Conservation (phyloP, 2,329 filamentous ascomycete species). For the Botrytis deweyae region DNA sequence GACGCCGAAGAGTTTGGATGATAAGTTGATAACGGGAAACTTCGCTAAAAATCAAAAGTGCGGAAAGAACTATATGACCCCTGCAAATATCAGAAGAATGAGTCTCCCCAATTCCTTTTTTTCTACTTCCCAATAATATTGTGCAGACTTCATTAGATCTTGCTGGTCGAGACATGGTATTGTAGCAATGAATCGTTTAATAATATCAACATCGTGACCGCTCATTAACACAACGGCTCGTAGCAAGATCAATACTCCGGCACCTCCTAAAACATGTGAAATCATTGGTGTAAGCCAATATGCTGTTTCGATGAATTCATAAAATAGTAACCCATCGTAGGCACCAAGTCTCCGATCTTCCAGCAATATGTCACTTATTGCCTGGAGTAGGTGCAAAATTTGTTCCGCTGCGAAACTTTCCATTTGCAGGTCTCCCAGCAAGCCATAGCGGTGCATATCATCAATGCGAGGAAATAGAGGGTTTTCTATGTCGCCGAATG, state of each 20-base stretch:
- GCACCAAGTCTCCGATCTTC: slow-evolving; percentile 10
- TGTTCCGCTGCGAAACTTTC: slow-evolving; percentile 8
- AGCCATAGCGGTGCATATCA: neutral
- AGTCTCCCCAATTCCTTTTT: slow-evolving; percentile 9
- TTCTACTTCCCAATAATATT: neutral
- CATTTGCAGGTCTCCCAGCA: neutral
- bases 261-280: slow-evolving; percentile 3
- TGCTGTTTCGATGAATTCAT: slow-evolving; percentile 18
- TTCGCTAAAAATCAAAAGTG: neutral
- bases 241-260: slow-evolving; percentile 18
- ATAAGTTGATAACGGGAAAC: neutral
- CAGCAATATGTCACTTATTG: slow-evolving; percentile 12
- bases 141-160: neutral
- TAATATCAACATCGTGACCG: slow-evolving; percentile 11
- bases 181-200: neutral
- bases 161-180: neutral
- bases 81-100: slow-evolving; percentile 8
- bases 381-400: slow-evolving; percentile 18
- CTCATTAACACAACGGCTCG: slow-evolving; percentile 17
- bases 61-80: neutral
- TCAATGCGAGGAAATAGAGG: slow-evolving; percentile 8
- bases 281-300: slow-evolving; percentile 4
- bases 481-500: neutral
- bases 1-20: neutral
- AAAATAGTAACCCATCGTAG: neutral